Conservation (phyloP, 2,329 filamentous ascomycete species). For the Alternaria solani region DNA sequence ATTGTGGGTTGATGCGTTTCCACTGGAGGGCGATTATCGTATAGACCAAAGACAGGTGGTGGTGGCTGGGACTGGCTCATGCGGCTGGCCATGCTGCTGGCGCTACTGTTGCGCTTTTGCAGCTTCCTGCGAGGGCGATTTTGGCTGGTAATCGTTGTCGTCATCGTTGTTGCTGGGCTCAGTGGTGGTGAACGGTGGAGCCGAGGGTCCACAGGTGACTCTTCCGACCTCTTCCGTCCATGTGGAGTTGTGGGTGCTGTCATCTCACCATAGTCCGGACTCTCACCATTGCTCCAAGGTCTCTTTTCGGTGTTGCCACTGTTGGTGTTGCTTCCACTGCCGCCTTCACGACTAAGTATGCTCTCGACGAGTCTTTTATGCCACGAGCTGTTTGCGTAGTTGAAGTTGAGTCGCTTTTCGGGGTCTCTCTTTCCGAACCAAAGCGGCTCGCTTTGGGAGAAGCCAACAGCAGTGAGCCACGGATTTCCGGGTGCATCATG, state of each 20-base stretch:
- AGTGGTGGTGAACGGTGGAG: background rate
- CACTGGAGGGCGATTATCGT: background rate
- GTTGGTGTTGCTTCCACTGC: constrained; percentile 24
- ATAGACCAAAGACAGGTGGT: background rate
- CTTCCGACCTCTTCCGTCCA: constrained; percentile 8
- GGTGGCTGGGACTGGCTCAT: constrained; percentile 1
- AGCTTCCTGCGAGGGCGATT: constrained; percentile 4
- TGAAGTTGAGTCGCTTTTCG: constrained; percentile 58
- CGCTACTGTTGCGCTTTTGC: constrained; percentile 15
- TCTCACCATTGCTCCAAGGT: constrained; percentile 6
- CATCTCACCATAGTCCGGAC: background rate
- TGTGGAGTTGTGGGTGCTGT: background rate
- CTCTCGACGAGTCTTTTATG: constrained; percentile 31
- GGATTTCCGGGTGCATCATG: constrained; percentile 60
- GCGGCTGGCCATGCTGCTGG: constrained; percentile 7
- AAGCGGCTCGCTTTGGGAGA: constrained; percentile 61
- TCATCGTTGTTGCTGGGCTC: constrained; percentile 16
- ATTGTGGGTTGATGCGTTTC: background rate
- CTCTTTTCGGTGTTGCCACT: constrained; percentile 8
- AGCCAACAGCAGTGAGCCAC: constrained; percentile 57
- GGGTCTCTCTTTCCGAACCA: constrained; percentile 64
- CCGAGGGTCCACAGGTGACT: constrained; percentile 21
- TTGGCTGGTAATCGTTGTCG: constrained; percentile 13
- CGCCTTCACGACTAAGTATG: constrained; percentile 20
- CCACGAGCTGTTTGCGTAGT: constrained; percentile 51